These are phyloP conservation scores for Ramularia collo-cygni DNA, from an alignment of 2,329 filamentous ascomycete species.

Conservation along the genomic window DNA sequence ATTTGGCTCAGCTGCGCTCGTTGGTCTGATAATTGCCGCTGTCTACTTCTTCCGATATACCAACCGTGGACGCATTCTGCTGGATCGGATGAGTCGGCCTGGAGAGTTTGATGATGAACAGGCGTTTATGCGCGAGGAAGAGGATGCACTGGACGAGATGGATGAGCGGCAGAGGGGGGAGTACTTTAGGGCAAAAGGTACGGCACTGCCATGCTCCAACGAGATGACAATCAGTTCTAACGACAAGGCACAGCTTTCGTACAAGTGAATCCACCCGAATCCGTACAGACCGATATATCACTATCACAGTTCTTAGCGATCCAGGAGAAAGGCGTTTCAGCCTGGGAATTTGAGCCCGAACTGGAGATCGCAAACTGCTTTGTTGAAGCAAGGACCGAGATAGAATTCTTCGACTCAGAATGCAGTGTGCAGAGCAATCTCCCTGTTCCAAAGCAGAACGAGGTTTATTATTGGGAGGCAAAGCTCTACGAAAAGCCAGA, in stretches of 20 bases:
- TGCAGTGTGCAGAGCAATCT: conserved; percentile 96
- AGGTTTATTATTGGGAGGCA: conserved; percentile 99
- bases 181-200: conserved; percentile 93
- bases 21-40: conserved; percentile 69
- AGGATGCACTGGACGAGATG: conserved; percentile 90
- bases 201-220: conserved; percentile 13
- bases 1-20: conserved; percentile 82
- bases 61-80: conserved; percentile 75
- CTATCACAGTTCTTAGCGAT: conserved; percentile 96
- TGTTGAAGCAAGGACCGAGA: conserved; percentile 90
- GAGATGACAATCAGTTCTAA: conserved; percentile 8
- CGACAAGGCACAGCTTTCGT: conserved; percentile 69
- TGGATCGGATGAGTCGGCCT: conserved; percentile 86
- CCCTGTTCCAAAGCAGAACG: conserved; percentile 95
- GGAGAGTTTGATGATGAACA: conserved; percentile 98
- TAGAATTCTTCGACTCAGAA: conserved; percentile 97
- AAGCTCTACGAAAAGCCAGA: conserved; percentile 99
- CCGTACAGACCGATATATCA: conserved; percentile 91
- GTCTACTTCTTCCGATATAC: conserved; percentile 96
- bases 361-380: conserved; percentile 98
- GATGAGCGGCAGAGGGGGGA: conserved; percentile 85
- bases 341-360: conserved; percentile 99
- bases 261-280: conserved; percentile 89
- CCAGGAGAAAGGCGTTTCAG: conserved; percentile 98
- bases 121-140: conserved; percentile 87